These are phyloP conservation scores for Sporothrix humicola DNA, from an alignment of 2,329 filamentous ascomycete species.

Conservation along the genomic window DNA sequence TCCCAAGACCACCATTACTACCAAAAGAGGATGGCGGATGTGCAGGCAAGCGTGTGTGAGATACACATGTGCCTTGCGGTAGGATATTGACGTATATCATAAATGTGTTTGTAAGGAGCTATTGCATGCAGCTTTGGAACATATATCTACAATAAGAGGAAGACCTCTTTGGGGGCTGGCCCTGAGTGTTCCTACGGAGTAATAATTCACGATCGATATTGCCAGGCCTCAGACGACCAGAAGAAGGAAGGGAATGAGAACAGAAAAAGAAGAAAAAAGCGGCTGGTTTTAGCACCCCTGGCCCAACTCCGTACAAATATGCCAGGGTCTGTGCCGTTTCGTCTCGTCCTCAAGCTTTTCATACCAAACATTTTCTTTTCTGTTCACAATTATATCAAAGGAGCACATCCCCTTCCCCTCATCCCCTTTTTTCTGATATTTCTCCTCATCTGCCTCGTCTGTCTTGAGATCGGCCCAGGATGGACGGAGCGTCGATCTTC, in stretches of 20 bases:
- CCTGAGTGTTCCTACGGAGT: neutral
- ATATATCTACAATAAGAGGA: too few relatives aligned
- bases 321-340: conserved; percentile 24
- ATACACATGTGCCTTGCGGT: neutral
- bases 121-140: neutral
- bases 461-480: conserved; percentile 1
- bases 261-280: neutral
- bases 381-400: too few relatives aligned
- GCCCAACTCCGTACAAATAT: conserved; percentile 4
- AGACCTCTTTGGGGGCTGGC: neutral
- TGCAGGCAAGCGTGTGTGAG: neutral
- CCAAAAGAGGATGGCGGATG: neutral
- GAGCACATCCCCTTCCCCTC: too few relatives aligned
- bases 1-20: neutral
- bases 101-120: neutral
- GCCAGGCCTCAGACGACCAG: neutral
- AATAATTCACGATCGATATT: neutral
- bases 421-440: neutral
- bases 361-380: conserved; percentile 21
- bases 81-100: neutral
- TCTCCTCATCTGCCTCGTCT: neutral
- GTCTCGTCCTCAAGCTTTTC: conserved; percentile 10
- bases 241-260: too few relatives aligned
- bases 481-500: conserved; percentile 30
- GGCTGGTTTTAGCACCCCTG: neutral